A percentile compares a stretch with the other conserved stretches of the same genome.
Evolutionary conservation across 73 alveolate genomes (phyloP).

Genomic region (Blepharisma japonicum): DNA sequence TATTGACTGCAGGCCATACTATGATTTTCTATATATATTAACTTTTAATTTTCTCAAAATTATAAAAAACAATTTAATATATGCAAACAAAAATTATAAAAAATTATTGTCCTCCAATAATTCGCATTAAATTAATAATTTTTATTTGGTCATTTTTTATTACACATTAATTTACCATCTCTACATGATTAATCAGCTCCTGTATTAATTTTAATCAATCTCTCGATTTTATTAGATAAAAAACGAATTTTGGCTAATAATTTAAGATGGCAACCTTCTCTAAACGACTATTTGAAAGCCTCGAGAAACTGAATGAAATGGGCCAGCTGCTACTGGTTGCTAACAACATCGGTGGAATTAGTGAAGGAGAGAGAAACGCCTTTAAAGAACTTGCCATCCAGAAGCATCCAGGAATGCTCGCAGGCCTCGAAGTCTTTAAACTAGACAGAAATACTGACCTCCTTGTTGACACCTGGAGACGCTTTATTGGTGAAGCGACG

Average conservation of each 20-base stretch:
- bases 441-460: neutral
- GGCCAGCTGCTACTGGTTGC: conserved; percentile 1
- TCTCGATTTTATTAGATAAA: neutral
- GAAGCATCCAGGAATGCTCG: neutral
- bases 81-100: too few species aligned
- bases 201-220: neutral
- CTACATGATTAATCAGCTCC: neutral
- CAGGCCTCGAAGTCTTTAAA: neutral
- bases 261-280: neutral
- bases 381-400: conserved; percentile 16
- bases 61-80: too few species aligned
- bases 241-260: neutral
- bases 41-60: too few species aligned
- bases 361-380: neutral
- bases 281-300: neutral
- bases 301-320: conserved; percentile 9
- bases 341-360: neutral
- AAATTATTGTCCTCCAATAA: too few species aligned
- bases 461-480: neutral
- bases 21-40: too few species aligned
- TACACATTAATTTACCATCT: neutral
- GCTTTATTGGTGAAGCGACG: neutral
- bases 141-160: too few species aligned
- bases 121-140: too few species aligned
- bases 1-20: too few species aligned